A percentile compares a stretch with the other conserved stretches of the same genome.
Evolutionary conservation across 257 asterid genomes (phyloP).

Genomic region (Solanum tacnaense): DNA sequence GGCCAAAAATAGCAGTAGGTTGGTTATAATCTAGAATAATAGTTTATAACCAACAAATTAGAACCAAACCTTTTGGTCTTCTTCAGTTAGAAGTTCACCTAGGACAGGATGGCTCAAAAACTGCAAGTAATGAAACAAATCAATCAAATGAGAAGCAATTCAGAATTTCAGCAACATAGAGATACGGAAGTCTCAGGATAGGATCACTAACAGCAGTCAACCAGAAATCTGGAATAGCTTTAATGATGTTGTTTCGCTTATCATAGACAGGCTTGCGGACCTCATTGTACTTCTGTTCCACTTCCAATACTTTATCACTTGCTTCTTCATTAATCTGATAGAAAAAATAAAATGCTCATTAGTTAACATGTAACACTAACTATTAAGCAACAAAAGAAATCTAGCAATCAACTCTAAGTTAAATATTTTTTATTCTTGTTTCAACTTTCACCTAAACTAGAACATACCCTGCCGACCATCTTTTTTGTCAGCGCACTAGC

Average conservation of each 20-base stretch:
- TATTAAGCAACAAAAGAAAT: background rate
- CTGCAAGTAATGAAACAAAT: slow-evolving; percentile 26
- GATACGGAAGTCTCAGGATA: background rate
- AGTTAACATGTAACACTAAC: background rate
- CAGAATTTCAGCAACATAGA: background rate
- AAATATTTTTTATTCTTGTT: background rate
- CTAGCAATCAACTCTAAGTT: background rate
- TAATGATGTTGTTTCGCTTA: slow-evolving; percentile 59
- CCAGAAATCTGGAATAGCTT: slow-evolving; percentile 91
- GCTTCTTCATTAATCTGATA: slow-evolving; percentile 94
- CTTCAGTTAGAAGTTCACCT: slow-evolving; percentile 75
- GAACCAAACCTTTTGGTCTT: slow-evolving; percentile 41
- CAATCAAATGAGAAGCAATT: background rate
- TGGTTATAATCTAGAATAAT: background rate
- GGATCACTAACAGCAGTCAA: slow-evolving; percentile 73
- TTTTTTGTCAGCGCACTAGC: background rate
- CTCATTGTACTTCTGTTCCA: slow-evolving; percentile 85
- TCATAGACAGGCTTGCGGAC: slow-evolving; percentile 87
- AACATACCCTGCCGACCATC: background rate
- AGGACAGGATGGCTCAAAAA: slow-evolving; percentile 88
- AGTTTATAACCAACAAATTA: background rate
- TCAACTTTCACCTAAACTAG: background rate
- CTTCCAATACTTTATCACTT: slow-evolving; percentile 82
- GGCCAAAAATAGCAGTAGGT: background rate
- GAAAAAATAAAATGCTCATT: background rate